Evolutionary conservation across 805 yeast genomes (phyloP).

Genomic region (Candida easanensis): DNA sequence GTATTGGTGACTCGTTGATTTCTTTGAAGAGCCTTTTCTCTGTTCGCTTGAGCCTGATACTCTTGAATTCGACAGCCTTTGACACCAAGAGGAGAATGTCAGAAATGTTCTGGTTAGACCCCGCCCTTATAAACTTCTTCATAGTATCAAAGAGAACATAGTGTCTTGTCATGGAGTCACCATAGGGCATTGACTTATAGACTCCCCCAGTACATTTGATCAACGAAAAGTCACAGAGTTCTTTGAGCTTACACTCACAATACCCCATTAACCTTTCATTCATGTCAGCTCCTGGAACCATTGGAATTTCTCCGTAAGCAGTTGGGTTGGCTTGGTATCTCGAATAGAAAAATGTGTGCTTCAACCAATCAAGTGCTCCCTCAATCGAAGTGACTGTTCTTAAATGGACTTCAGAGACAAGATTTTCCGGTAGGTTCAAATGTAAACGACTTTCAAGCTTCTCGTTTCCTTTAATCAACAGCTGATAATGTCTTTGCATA

Average conservation of each 20-base stretch:
- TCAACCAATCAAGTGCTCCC: slow-evolving; percentile 45
- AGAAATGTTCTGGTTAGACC: slow-evolving; percentile 18
- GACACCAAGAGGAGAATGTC: slow-evolving; percentile 30
- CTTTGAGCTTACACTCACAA: slow-evolving; percentile 32
- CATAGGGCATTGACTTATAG: slow-evolving; percentile 38
- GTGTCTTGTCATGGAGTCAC: slow-evolving; percentile 47
- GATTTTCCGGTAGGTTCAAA: slow-evolving; percentile 36
- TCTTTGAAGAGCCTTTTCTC: slow-evolving; percentile 45
- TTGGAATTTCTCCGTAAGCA: slow-evolving; percentile 36
- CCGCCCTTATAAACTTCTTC: slow-evolving; percentile 30
- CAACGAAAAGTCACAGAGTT: slow-evolving; percentile 32
- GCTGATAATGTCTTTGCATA: slow-evolving; percentile 37
- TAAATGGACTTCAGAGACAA: slow-evolving; percentile 43
- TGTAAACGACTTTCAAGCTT: slow-evolving; percentile 47
- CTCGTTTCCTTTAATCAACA: slow-evolving; percentile 40
- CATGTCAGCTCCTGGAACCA: slow-evolving; percentile 18
- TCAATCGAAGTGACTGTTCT: slow-evolving; percentile 36
- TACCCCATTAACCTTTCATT: slow-evolving; percentile 34
- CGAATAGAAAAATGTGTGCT: slow-evolving; percentile 47
- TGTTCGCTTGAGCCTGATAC: slow-evolving; percentile 37
- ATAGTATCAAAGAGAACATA: slow-evolving; percentile 45
- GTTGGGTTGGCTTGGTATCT: slow-evolving; percentile 39
- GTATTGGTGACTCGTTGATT: slow-evolving; percentile 38
- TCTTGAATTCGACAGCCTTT: slow-evolving; percentile 39
- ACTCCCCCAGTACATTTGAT: slow-evolving; percentile 19